A percentile compares a stretch with the other conserved stretches of the same genome.
Conservation (phyloP, 139 green algal species). For the Chlamydomonas sphaeroides region DNA sequence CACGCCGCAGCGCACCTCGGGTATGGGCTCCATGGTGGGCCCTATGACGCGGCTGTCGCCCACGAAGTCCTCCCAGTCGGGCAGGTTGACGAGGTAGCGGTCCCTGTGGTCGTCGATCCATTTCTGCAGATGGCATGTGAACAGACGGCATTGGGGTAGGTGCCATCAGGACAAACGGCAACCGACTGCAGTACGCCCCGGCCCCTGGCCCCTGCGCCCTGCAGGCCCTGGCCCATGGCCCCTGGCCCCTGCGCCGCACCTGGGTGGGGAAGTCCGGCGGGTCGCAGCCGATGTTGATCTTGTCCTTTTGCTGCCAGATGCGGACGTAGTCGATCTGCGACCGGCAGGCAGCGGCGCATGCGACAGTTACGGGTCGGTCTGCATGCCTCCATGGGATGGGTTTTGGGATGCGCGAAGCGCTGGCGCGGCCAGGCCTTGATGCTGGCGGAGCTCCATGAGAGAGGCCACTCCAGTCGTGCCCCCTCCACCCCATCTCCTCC, state of each 20-base stretch:
- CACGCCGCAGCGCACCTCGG: too few relatives aligned
- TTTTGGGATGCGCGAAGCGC: too few relatives aligned
- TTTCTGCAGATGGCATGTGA: neutral
- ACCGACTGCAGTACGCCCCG: neutral
- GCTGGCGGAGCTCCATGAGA: too few relatives aligned
- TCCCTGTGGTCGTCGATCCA: slow-evolving; percentile 48
- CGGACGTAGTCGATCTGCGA: slow-evolving; percentile 56
- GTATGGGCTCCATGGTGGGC: neutral
- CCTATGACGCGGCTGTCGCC: slow-evolving; percentile 24
- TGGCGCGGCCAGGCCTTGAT: too few relatives aligned
- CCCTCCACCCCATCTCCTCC: too few relatives aligned
- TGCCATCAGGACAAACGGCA: neutral
- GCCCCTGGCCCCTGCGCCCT: too few relatives aligned
- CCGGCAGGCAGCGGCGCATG: too few relatives aligned
- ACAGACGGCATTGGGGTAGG: neutral
- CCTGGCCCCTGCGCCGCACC: neutral
- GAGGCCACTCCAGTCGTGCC: too few relatives aligned
- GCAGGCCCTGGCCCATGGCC: too few relatives aligned
- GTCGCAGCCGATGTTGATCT: slow-evolving; percentile 59
- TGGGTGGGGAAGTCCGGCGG: slow-evolving; percentile 53
- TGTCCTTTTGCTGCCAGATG: slow-evolving; percentile 49
- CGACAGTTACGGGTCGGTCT: too few relatives aligned
- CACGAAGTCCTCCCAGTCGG: slow-evolving; percentile 23
- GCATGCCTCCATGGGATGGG: too few relatives aligned
- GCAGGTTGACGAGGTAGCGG: slow-evolving; percentile 36